These are phyloP conservation scores for Colletotrichum costaricense DNA, from an alignment of 2,329 filamentous ascomycete species.

Conservation along the genomic window DNA sequence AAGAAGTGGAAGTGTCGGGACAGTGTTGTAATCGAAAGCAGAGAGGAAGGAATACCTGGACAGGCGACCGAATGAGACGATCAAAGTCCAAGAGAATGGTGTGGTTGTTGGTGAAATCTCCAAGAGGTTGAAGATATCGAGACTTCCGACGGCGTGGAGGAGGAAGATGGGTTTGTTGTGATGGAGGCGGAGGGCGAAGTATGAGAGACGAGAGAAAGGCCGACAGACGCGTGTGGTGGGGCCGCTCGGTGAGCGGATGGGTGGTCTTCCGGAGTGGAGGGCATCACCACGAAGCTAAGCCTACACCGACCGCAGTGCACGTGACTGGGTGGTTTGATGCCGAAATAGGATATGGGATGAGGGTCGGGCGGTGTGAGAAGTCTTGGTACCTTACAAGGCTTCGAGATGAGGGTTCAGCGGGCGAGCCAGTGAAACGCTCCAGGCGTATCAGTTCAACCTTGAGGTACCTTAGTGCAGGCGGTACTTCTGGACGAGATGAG, in stretches of 20 bases:
- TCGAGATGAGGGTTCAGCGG: background rate
- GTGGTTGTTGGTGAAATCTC: background rate
- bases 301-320: background rate
- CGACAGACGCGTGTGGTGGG: background rate
- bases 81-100: background rate
- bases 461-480: no score
- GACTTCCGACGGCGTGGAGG: background rate
- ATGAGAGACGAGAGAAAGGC: background rate
- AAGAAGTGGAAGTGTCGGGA: background rate
- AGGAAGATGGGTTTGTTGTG: background rate
- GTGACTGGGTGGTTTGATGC: background rate
- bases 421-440: no score
- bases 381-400: background rate
- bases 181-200: background rate
- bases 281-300: background rate
- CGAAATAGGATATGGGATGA: background rate
- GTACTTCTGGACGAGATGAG: no score
- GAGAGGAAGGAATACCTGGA: background rate
- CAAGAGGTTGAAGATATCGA: background rate
- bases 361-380: background rate
- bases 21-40: background rate
- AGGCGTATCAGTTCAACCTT: no score
- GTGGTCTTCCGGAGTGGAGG: background rate
- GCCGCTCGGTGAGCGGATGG: background rate
- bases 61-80: background rate